Conservation (phyloP, 2,329 filamentous ascomycete species). For the Mariannaea elegans region DNA sequence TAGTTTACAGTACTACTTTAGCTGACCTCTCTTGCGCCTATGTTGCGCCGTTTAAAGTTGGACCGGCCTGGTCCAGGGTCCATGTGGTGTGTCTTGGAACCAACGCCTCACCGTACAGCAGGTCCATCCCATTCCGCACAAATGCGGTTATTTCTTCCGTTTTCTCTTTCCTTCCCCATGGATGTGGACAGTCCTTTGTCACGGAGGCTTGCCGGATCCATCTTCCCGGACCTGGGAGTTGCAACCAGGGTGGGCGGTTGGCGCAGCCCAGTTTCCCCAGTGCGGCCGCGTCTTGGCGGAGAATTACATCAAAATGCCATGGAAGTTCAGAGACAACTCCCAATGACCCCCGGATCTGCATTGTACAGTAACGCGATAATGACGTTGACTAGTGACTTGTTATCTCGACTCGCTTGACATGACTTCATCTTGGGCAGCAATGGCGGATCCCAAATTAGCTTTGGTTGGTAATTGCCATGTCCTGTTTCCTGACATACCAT, state of each 20-base stretch:
- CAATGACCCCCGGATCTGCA: slow-evolving; percentile 14
- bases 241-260: slow-evolving; percentile 7
- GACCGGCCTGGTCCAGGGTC: slow-evolving; percentile 25
- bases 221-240: slow-evolving; percentile 26
- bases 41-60: slow-evolving; percentile 34
- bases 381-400: slow-evolving; percentile 13
- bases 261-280: slow-evolving; percentile 27
- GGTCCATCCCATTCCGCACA: slow-evolving; percentile 15
- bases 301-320: too few species aligned
- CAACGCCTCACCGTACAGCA: slow-evolving; percentile 27
- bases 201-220: slow-evolving; percentile 25
- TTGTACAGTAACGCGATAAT: slow-evolving; percentile 6
- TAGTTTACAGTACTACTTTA: slow-evolving; percentile 28
- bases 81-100: slow-evolving; percentile 18
- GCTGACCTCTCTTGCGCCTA: slow-evolving; percentile 16
- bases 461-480: neutral
- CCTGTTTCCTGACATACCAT: neutral
- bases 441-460: neutral
- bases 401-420: neutral
- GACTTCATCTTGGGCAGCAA: neutral
- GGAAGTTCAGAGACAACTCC: too few species aligned
- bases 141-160: slow-evolving; percentile 7
- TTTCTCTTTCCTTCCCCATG: slow-evolving; percentile 1
- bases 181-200: neutral
- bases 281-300: slow-evolving; percentile 38